Evolutionary conservation across 1,284 basidiomycete genomes (phyloP).

Genomic region (Rhodotorula sp.): DNA sequence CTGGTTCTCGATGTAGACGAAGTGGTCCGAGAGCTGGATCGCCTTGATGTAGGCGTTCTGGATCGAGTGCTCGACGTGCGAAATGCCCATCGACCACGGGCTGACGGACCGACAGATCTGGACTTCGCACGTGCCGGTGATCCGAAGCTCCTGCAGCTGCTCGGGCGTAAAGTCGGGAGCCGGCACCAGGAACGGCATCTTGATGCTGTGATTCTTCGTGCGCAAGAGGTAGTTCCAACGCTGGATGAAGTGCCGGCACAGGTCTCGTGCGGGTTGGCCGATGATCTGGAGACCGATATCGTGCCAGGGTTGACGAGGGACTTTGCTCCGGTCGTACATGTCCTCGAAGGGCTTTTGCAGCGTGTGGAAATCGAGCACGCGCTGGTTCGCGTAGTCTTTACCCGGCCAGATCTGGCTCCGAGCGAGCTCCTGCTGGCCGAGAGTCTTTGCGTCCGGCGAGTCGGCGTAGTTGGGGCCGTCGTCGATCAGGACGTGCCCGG

Average conservation of each 20-base stretch:
- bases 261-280: constrained; percentile 91
- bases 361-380: constrained; percentile 81
- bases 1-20: constrained; percentile 87
- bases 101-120: constrained; percentile 95
- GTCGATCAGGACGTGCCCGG: constrained; percentile 86
- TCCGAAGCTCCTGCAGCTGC: constrained; percentile 74
- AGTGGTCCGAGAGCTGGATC: constrained; percentile 90
- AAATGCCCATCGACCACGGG: constrained; percentile 93
- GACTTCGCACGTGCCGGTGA: constrained; percentile 94
- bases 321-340: constrained; percentile 84
- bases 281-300: constrained; percentile 94
- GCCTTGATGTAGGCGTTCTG: constrained; percentile 56
- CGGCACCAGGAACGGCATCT: constrained; percentile 92
- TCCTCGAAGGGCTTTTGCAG: constrained; percentile 90
- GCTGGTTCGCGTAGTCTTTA: constrained; percentile 86
- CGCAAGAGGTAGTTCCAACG: constrained; percentile 90
- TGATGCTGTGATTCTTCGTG: constrained; percentile 88
- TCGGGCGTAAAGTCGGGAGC: constrained; percentile 85
- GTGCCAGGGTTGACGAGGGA: constrained; percentile 98
- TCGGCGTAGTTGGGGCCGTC: constrained; percentile 57
- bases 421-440: neutral
- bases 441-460: constrained; percentile 16
- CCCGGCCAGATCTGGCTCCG: constrained; percentile 54
- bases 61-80: constrained; percentile 76
- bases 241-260: constrained; percentile 93